Conservation (phyloP, 768 basidiomycete genomes). For the Melanogaster broomeanus region DNA sequence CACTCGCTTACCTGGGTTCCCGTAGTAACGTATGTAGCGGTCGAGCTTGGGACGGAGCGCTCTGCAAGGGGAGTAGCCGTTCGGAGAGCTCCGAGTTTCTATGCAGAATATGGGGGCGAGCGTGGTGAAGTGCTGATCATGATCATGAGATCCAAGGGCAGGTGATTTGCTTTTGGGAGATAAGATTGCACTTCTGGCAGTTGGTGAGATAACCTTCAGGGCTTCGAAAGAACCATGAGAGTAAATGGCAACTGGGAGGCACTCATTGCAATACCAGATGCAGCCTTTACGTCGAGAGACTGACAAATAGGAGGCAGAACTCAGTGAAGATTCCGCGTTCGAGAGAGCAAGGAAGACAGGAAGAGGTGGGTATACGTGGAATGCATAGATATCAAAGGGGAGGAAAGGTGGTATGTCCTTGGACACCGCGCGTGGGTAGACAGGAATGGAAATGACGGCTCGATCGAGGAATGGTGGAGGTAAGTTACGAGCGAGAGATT, state of each 20-base stretch:
- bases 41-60: neutral
- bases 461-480: too few relatives aligned
- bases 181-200: constrained; percentile 1
- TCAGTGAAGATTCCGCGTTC: constrained; percentile 2
- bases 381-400: neutral
- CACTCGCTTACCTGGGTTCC: neutral
- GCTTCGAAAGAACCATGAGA: neutral
- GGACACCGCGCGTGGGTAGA: constrained; percentile 32
- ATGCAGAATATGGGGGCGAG: too few relatives aligned
- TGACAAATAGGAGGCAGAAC: neutral
- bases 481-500: constrained; percentile 1
- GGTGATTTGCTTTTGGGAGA: constrained; percentile 3
- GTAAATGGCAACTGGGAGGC: neutral
- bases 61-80: neutral
- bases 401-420: constrained; percentile 19
- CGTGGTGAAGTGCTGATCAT: neutral
- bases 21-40: neutral
- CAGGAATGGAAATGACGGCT: too few relatives aligned
- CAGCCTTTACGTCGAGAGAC: neutral
- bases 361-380: too few relatives aligned
- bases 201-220: neutral
- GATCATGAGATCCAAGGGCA: neutral
- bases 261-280: neutral
- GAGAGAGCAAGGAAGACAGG: too few relatives aligned
- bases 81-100: neutral